A percentile compares a stretch with the other conserved stretches of the same genome.
Conservation (phyloP, 73 alveolate species). For the Paramecium pentaurelia region DNA sequence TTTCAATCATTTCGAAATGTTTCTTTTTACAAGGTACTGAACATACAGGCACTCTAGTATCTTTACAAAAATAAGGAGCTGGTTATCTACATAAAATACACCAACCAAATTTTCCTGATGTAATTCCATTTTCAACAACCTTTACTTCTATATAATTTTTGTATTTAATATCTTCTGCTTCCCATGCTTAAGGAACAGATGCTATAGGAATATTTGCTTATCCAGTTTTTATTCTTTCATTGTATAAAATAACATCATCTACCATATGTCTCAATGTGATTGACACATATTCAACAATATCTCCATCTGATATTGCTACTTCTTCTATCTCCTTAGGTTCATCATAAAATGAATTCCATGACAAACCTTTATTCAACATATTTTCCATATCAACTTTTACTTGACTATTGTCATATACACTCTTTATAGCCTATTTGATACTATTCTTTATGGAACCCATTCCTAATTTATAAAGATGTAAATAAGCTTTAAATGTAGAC, state of each 20-base stretch:
- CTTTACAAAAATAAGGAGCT: constrained; percentile 87
- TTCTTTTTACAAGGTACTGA: constrained; percentile 85
- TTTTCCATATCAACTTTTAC: not conserved
- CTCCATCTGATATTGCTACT: constrained; percentile 6
- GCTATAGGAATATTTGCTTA: not conserved
- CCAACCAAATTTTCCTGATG: constrained; percentile 96
- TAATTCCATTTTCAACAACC: constrained; percentile 73
- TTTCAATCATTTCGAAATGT: constrained; percentile 69
- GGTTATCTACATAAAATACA: constrained; percentile 91
- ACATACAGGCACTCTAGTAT: constrained; percentile 90
- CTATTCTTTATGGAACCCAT: not conserved
- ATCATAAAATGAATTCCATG: constrained; percentile 34
- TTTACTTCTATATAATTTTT: constrained; percentile 71
- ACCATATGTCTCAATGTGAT: constrained; percentile 47
- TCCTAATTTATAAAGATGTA: not conserved
- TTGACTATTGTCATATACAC: not conserved
- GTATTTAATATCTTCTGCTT: constrained; percentile 58
- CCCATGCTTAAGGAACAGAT: constrained; percentile 60
- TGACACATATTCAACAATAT: not conserved
- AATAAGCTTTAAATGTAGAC: not conserved
- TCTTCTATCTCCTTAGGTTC: constrained; percentile 47
- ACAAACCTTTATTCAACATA: not conserved
- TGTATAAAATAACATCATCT: constrained; percentile 45
- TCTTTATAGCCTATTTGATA: not conserved
- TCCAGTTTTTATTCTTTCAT: not conserved